Conservation (phyloP, 257 asterid species). For the Solanum sparsipilum region DNA sequence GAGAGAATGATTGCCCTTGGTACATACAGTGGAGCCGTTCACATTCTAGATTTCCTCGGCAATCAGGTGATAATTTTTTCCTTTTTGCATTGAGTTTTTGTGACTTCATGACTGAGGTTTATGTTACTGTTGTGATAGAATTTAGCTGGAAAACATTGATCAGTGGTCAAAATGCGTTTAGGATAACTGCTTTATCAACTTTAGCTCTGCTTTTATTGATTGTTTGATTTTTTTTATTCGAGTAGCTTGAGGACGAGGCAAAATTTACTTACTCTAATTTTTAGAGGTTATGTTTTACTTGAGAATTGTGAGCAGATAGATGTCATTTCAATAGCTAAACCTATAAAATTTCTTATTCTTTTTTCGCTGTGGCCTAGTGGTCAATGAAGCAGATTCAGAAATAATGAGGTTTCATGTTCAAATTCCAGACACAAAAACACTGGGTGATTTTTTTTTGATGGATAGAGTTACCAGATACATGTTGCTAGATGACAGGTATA, state of each 20-base stretch:
- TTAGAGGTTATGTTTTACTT: neutral
- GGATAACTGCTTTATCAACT: neutral
- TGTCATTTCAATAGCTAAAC: neutral
- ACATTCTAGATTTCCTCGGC: constrained; percentile 95
- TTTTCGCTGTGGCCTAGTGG: neutral
- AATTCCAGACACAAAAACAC: neutral
- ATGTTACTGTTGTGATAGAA: neutral
- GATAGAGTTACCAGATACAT: neutral
- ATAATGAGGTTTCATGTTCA: neutral
- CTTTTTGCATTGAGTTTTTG: neutral
- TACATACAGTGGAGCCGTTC: constrained; percentile 69
- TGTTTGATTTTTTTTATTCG: neutral
- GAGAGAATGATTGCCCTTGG: constrained; percentile 99
- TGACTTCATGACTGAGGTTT: neutral
- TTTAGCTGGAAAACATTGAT: neutral
- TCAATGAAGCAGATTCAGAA: neutral
- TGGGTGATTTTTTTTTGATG: neutral
- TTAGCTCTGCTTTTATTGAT: neutral
- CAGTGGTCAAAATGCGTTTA: neutral
- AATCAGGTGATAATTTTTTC: constrained; percentile 39
- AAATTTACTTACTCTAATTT: neutral
- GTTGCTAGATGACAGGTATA: neutral
- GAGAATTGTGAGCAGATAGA: neutral
- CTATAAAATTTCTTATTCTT: neutral
- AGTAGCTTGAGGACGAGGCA: neutral